Evolutionary conservation across 1,284 basidiomycete genomes (phyloP), one percentile per base, ranked within the genome.

Genomic region (Cystobasidiaceae sp.): DNA sequence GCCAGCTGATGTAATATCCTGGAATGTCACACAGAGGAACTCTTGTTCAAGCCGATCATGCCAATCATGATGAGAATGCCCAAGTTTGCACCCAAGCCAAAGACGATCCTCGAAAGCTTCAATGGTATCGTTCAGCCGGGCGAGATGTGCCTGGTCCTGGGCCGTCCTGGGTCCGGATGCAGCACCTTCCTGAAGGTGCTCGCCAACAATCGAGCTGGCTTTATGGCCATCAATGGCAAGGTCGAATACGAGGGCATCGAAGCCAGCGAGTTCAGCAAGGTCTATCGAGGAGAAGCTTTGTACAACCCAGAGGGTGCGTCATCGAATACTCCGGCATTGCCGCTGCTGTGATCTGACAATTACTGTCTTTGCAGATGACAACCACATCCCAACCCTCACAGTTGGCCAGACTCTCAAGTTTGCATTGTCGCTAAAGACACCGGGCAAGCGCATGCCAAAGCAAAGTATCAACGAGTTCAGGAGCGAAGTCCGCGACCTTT

Each of bases 101-200:
- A 71, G 59, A 72, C 76, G 51, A 73, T 75, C 30, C 70, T 76
- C 21, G 68, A 73, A 69, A 86, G 86, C 67, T 86, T 84, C 61
- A 86, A 86, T 9, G 90, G 90, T 67, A 80, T 86, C 21, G 78
- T 91, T 41, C 87, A 86, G 72, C 85, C 85, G 0, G 84, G 81
- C 67, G 80, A 83, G 74, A 82, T 82, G 81, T 79, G 80, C 67
- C 72, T 83, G 25, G 81, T 82, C 34, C 76, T 82, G 33, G 82
- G 81, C 46, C 78, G 81, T 46, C 81, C 81, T 0, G 75, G 71
- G 1, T 34, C 56, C 46, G 72, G 72, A 2, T 75, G 77, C 67
- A 73, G 76, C n/a, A 77, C 77, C 0, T 74, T 78, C 67, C 71
- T 78, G 60, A 78, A 78, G 64, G 74, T 73, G 21, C 73, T 78